Evolutionary conservation across 1,139 yeast genomes (phyloP).

Genomic region (Suhomyces choctaworum): DNA sequence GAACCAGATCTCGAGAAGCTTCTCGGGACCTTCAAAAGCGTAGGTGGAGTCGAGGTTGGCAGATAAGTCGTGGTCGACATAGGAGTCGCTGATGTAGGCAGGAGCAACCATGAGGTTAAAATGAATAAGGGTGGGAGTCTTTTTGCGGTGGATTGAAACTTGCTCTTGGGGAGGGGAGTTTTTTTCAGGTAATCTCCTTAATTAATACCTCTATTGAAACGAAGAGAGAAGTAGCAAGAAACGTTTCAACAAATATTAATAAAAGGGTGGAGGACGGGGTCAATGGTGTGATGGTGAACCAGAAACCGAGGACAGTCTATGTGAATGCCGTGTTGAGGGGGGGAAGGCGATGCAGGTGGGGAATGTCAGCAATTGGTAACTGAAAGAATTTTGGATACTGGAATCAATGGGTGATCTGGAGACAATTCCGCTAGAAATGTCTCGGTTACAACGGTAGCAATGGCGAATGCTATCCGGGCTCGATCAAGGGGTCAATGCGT

Average conservation of each 20-base stretch:
- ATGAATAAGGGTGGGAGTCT: slow-evolving; percentile 2
- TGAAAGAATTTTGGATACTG: slow-evolving; percentile 14
- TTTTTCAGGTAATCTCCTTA: slow-evolving; percentile 2
- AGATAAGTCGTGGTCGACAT: slow-evolving; percentile 76
- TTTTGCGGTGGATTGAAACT: slow-evolving; percentile 45
- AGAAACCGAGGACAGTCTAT: not conserved
- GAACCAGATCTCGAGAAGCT: slow-evolving; percentile 88
- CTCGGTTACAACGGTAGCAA: slow-evolving; percentile 4
- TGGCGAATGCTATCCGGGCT: slow-evolving; percentile 44
- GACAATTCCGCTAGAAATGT: slow-evolving; percentile 12
- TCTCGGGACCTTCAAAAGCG: slow-evolving; percentile 98
- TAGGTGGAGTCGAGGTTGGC: slow-evolving; percentile 79
- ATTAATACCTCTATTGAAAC: slow-evolving; percentile 33
- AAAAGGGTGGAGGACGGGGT: slow-evolving; percentile 4
- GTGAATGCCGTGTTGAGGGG: slow-evolving; percentile 1
- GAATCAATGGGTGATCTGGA: slow-evolving; percentile 1
- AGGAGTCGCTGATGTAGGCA: slow-evolving; percentile 48
- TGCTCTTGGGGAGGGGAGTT: slow-evolving; percentile 33
- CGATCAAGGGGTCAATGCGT: slow-evolving; percentile 32
- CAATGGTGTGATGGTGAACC: not conserved
- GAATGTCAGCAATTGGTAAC: slow-evolving; percentile 18
- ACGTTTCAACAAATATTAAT: slow-evolving; percentile 39
- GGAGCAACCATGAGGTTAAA: slow-evolving; percentile 43
- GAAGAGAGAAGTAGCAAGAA: slow-evolving; percentile 54
- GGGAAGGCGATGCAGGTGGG: slow-evolving; percentile 3